phyloP scores from a whole-genome alignment of 371 early-diverging fungal species.

The Chytridiales sp. region DNA sequence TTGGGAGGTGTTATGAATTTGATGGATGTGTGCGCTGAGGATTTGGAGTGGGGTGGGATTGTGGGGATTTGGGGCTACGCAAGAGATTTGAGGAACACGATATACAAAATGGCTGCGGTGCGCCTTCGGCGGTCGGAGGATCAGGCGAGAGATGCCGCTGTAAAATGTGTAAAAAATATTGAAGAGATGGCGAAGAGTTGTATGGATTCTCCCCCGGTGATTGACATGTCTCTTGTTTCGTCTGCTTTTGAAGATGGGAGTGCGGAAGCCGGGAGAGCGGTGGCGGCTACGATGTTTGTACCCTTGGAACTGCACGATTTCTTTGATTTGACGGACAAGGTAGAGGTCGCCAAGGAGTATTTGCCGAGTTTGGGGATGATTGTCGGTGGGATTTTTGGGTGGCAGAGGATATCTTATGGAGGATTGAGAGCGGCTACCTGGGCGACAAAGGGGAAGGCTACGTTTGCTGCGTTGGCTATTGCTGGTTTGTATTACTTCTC shows the following conservation, averaged over 20 bases:
- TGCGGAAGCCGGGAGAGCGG: conserved; percentile 25
- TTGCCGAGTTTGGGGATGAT: conserved; percentile 42
- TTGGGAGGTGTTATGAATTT: conserved; percentile 61
- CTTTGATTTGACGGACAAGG: conserved; percentile 67
- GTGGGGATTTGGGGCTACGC: conserved; percentile 84
- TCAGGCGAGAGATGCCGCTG: conserved; percentile 64
- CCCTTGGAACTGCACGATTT: conserved; percentile 51
- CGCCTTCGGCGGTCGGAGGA: conserved; percentile 56
- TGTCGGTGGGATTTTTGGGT: conserved; percentile 41
- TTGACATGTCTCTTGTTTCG: conserved; percentile 46
- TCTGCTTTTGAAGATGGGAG: conserved; percentile 44
- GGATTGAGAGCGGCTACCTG: conserved; percentile 9
- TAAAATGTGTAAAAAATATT: conserved; percentile 60
- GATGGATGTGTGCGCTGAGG: conserved; percentile 61
- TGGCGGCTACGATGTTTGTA: conserved; percentile 28
- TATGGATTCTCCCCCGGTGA: conserved; percentile 42
- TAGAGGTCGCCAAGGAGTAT: conserved; percentile 57
- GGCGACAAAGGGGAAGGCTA: conserved; percentile 24
- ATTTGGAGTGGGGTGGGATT: conserved; percentile 78
- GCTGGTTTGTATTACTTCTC: conserved; percentile 50
- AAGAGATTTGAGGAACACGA: conserved; percentile 51
- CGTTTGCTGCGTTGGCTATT: conserved; percentile 46
- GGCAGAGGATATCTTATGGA: conserved; percentile 34
- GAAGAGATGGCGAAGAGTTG: conserved; percentile 57
- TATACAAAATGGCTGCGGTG: conserved; percentile 33